These are phyloP conservation scores for Gleditsia sinensis DNA, from an alignment of 306 rosid species.

Conservation along the genomic window DNA sequence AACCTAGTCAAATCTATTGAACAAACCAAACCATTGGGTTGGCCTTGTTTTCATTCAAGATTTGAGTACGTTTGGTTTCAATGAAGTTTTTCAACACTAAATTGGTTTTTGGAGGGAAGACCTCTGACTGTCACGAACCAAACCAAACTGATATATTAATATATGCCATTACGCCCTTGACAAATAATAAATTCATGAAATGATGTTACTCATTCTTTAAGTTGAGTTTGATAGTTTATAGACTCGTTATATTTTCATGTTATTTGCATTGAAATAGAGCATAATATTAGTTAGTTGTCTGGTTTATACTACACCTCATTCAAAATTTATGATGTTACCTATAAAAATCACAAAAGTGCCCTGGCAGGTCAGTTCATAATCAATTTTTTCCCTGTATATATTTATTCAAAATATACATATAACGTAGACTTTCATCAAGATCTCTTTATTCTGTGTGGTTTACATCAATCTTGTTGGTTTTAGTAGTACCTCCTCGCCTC, in stretches of 20 bases:
- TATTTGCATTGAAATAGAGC: neutral
- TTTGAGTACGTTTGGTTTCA: neutral
- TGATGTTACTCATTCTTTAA: neutral
- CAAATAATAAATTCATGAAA: too few relatives aligned
- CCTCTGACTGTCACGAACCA: neutral
- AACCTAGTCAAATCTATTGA: neutral
- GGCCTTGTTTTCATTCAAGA: neutral
- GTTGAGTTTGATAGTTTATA: neutral
- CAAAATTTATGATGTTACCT: neutral
- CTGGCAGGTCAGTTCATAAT: neutral
- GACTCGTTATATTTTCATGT: neutral
- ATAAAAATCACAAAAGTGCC: neutral
- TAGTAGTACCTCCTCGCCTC: neutral
- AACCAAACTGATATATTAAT: neutral
- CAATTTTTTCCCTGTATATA: neutral
- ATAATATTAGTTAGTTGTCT: neutral
- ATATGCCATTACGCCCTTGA: neutral
- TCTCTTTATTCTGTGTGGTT: neutral
- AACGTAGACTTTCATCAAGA: conserved; percentile 5
- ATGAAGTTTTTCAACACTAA: neutral
- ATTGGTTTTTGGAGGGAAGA: neutral
- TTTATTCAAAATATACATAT: neutral
- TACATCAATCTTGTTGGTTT: neutral
- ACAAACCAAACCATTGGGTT: neutral
- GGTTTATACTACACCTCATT: neutral